phyloP scores from a whole-genome alignment of 768 basidiomycete genomes.

The Erythrobasidium yunnanense region DNA sequence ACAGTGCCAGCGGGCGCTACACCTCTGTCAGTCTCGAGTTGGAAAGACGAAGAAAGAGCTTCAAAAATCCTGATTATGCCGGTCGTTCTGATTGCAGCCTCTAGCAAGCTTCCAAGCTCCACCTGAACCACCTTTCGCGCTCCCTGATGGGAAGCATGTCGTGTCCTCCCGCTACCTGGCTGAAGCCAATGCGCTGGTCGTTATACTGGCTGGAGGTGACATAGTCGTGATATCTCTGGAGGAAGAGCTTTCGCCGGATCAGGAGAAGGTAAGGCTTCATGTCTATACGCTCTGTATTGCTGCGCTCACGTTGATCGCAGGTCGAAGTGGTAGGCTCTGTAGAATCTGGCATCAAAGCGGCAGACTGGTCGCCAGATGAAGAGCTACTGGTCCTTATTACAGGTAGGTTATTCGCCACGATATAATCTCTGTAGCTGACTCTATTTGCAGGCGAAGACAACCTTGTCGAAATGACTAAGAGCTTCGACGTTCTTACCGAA shows the following conservation, averaged over 20 bases:
- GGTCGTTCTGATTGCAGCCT: not conserved
- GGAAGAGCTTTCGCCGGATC: constrained; percentile 20
- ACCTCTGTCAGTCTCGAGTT: constrained; percentile 16
- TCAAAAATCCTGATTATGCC: not conserved
- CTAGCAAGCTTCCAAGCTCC: constrained; percentile 20
- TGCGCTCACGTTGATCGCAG: constrained; percentile 41
- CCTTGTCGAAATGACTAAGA: constrained; percentile 74
- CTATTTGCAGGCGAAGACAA: constrained; percentile 55
- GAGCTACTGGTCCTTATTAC: constrained; percentile 71
- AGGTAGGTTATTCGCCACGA: constrained; percentile 45
- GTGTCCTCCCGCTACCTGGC: constrained; percentile 59
- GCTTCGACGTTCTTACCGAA: constrained; percentile 81
- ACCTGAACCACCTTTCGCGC: constrained; percentile 22
- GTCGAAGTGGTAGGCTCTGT: constrained; percentile 75
- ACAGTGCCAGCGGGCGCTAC: not conserved
- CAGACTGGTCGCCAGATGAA: constrained; percentile 86
- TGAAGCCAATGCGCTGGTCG: constrained; percentile 57
- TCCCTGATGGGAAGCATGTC: constrained; percentile 42
- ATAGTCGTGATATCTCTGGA: constrained; percentile 56
- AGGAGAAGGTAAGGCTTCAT: constrained; percentile 5
- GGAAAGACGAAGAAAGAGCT: no score
- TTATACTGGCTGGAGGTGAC: constrained; percentile 68
- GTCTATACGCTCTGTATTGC: constrained; percentile 44
- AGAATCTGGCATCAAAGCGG: constrained; percentile 69
- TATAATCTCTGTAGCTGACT: not conserved